Conservation (phyloP, 148 eudicot genomes). For the Pouteria glomerata region DNA sequence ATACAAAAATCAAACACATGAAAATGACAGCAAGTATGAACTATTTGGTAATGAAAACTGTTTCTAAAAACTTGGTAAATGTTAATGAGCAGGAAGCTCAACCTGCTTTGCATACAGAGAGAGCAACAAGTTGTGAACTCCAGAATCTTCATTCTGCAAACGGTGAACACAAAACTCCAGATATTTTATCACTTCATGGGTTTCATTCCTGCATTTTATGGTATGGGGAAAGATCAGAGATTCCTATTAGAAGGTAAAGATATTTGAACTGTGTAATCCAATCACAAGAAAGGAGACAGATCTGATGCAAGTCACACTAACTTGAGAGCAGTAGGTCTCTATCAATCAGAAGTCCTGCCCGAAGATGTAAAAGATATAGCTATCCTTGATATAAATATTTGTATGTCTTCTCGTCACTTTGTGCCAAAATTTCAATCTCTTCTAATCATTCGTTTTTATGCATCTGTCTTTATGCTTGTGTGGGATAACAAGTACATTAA, state of each 20-base stretch:
- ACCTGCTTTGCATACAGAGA: slow-evolving; percentile 97
- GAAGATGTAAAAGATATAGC: neutral
- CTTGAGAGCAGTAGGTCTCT: neutral
- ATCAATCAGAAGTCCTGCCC: slow-evolving; percentile 1
- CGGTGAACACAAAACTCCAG: slow-evolving; percentile 89
- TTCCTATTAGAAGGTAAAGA: neutral
- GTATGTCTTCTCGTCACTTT: neutral
- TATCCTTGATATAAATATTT: neutral
- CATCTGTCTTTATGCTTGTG: neutral
- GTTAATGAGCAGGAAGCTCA: neutral
- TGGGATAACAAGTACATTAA: neutral
- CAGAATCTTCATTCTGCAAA: slow-evolving; percentile 93
- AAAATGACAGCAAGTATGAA: neutral
- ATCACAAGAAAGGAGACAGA: neutral
- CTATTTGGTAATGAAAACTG: neutral
- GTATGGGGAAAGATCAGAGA: neutral
- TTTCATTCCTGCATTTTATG: slow-evolving; percentile 78
- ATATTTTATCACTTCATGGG: slow-evolving; percentile 94
- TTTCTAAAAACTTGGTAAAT: neutral
- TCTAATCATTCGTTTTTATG: neutral
- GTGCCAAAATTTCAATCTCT: neutral
- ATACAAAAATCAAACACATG: neutral
- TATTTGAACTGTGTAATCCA: neutral
- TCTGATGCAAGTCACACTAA: neutral
- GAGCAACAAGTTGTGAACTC: slow-evolving; percentile 92